Evolutionary conservation across 1,139 yeast genomes (phyloP).

Genomic region (Suhomyces bokatorum): DNA sequence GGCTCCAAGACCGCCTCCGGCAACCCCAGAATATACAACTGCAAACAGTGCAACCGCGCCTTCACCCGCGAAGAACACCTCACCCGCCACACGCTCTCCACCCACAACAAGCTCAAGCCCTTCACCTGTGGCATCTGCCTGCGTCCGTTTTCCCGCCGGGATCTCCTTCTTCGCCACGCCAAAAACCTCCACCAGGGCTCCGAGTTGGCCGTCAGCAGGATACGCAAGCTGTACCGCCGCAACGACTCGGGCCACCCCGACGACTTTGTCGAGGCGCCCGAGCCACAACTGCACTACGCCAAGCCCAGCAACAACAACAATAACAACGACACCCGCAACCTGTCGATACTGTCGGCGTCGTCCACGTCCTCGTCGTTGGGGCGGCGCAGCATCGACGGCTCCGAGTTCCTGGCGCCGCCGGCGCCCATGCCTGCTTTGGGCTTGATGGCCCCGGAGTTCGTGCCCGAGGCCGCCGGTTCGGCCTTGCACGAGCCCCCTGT

Average conservation of each 20-base stretch:
- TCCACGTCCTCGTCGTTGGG: constrained; percentile 7
- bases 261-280: constrained; percentile 4
- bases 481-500: constrained; percentile 1
- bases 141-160: constrained; percentile 33
- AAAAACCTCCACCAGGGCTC: constrained; percentile 34
- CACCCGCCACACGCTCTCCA: constrained; percentile 45
- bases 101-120: constrained; percentile 50
- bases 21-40: constrained; percentile 45
- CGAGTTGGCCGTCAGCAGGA: constrained; percentile 45
- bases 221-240: constrained; percentile 40
- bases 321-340: background rate
- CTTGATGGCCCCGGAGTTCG: background rate
- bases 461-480: constrained; percentile 4
- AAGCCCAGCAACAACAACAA: background rate
- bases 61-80: constrained; percentile 52
- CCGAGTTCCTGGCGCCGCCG: constrained; percentile 8
- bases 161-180: constrained; percentile 33
- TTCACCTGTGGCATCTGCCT: constrained; percentile 36
- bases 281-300: background rate
- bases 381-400: constrained; percentile 12
- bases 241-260: constrained; percentile 13
- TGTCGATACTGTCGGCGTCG: constrained; percentile 2
- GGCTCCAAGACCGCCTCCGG: constrained; percentile 50
- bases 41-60: constrained; percentile 46
- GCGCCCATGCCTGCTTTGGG: background rate